Base-by-base conservation (phyloP, 2,329 filamentous ascomycete species). In the Blastomyces percursus region DNA sequence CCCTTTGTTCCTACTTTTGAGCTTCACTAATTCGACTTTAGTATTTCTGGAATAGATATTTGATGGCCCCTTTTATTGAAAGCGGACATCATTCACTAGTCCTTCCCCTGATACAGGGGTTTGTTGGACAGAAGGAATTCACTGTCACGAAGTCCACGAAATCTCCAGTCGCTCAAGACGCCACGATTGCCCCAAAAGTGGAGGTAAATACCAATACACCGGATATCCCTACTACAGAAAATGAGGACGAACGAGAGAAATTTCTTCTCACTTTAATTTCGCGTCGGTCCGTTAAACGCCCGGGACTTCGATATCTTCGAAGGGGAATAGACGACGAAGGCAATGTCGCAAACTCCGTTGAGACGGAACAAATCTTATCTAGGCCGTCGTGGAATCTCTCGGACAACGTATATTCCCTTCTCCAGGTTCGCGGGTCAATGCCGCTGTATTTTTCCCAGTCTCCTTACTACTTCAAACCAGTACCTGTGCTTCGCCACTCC, bases 381-480 rank as follows among this genome's bases (percentile, higher is more conserved):
- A 82, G 84, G 0, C 79, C 85, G 1, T 80, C 81, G 0, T 92
- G 89, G 85, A 81, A 85, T 21, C 71, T 81, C 0, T 76, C 80
- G 14, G 73, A 76, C 14, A 90, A 85, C 67, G 80, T 87, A 1
- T 89, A 90, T 73, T 96, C 91, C 0, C 95, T 96, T 69, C 78
- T 95, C 3, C 94, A 99, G 72, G 80, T 91, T 30, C 84, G 94
- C 66, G 93, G 92, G 7, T 96, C 92, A 27, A 96, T 97, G 66
- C 94, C 94, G 0, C 76, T 97, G 0, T 97, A 94, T 78, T 99
- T 96, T 72, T 95, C 92, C 0, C 94, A 99, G 71, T 91, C 89
- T 0, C 92, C 93, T 0, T 97, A 96, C 74, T 91, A 91, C 11
- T 84, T 97, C 67, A 96, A 96, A 71, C 94, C 94, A 0, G 82